Evolutionary conservation across 768 basidiomycete genomes (phyloP), one percentile per base, ranked within the genome.

Genomic region (Russula griseocarnosa): DNA sequence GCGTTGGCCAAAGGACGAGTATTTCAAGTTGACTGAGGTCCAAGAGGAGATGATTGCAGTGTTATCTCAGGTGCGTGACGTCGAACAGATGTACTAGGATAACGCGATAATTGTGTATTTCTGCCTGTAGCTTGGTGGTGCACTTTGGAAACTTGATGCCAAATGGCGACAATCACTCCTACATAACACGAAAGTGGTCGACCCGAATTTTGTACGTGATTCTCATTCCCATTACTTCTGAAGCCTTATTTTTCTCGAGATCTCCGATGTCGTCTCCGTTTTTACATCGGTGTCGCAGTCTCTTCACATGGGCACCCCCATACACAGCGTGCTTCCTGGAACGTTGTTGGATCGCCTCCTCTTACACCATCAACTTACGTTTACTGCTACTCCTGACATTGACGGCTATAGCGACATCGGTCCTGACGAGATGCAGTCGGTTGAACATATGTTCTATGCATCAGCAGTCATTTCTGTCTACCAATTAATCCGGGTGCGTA

Each of bases 201-300:
- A 85, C 69, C 83, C 84, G 0, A 77, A 80, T 68, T 82, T 84
- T 67, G 83, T 81, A 65, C 75, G 54, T 11, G 49, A 3, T n/a
- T 38, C 38, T 28, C 34, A 14, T 20, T n/a, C 51, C 8, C 36
- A n/a, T 47, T 11, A n/a, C 34, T n/a, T 42, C 14, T 16, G 20
- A 42, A 22, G n/a, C n/a, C 63, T 64, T 26, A 64, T 18, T 55
- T 22, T 51, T 3, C 22, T 49, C 47, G 26, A 79, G 76, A 76
- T 75, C 56, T 69, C 73, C 50, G 82, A 83, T 59, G 76, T 82
- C 5, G 74, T 82, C 61, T 73, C 79, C 0, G 73, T 81, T n/a
- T 68, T 68, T 36, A 38, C 67, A 28, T 63, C 62, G 18, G 66
- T 68, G 36, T 67, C 67, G 3, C 67, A 68, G 32, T 60, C 67